A percentile compares a stretch with the other conserved stretches of the same genome.
phyloP scores from a whole-genome alignment of 495 filamentous ascomycete genomes.

The Talaromyces nanjingensis region DNA sequence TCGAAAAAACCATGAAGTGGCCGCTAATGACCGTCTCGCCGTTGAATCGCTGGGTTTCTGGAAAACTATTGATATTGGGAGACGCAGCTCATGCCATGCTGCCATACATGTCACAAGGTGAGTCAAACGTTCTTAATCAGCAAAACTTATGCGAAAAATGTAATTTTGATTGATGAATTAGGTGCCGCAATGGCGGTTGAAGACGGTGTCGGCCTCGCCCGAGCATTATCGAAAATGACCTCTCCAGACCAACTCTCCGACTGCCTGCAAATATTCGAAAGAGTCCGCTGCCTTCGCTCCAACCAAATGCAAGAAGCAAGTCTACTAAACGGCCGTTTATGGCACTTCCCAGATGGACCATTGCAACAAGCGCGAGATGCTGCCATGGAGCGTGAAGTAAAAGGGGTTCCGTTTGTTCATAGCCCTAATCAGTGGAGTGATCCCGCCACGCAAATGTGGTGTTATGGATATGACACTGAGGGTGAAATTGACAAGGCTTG shows the following conservation, averaged over 20 bases:
- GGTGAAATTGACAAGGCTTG: conserved; percentile 23
- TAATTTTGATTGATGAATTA: conserved; percentile 8
- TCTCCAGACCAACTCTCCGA: conserved; percentile 11
- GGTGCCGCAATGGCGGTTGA: conserved; percentile 42
- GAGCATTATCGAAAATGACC: conserved; percentile 16
- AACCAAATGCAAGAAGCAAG: conserved; percentile 29
- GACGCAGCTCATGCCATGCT: conserved; percentile 49
- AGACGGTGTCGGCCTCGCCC: conserved; percentile 26
- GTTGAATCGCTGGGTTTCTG: conserved; percentile 26
- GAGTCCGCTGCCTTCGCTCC: conserved; percentile 21
- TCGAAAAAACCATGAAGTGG: conserved; percentile 34
- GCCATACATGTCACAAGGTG: conserved; percentile 39
- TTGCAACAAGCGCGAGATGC: conserved; percentile 34
- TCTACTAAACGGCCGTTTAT: conserved; percentile 29
- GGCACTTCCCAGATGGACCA: conserved; percentile 40
- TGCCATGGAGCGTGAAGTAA: conserved; percentile 26
- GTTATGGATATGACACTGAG: conserved; percentile 41
- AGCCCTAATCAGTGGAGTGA: conserved; percentile 47
- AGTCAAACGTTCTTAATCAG: no score
- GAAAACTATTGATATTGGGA: conserved; percentile 32
- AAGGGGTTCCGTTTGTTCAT: conserved; percentile 16
- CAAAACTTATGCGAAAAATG: no score
- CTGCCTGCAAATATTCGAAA: conserved; percentile 20
- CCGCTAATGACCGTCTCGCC: conserved; percentile 25
- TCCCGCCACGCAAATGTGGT: conserved; percentile 36